Conservation (phyloP, 1,139 yeast species). For the Petasospora rhodanensis region DNA sequence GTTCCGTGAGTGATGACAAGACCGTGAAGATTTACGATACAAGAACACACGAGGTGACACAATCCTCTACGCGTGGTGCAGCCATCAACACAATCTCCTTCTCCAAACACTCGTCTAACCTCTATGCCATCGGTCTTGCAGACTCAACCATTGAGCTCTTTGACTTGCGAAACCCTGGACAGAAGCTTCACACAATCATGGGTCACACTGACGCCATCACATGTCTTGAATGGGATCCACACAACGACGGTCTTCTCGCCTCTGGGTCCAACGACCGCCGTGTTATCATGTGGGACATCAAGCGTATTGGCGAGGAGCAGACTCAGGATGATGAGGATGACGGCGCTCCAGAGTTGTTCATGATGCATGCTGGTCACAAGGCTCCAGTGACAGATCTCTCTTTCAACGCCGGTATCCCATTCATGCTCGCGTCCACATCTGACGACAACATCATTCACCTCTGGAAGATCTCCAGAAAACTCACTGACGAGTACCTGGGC, state of each 20-base stretch:
- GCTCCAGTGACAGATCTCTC: conserved; percentile 69
- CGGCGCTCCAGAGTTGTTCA: conserved; percentile 74
- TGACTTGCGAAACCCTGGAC: conserved; percentile 48
- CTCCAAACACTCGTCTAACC: conserved; percentile 53
- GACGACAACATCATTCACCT: conserved; percentile 75
- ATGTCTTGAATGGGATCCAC: conserved; percentile 66
- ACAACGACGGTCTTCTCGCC: conserved; percentile 65
- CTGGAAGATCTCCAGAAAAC: conserved; percentile 60
- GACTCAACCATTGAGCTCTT: conserved; percentile 61
- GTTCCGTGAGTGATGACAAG: conserved; percentile 70
- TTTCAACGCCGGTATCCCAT: conserved; percentile 61
- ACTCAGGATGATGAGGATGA: conserved; percentile 76
- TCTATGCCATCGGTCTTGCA: conserved; percentile 65
- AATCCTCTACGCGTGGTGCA: conserved; percentile 31
- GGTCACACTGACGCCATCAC: conserved; percentile 74
- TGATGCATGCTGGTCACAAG: conserved; percentile 88
- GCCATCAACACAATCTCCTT: conserved; percentile 60
- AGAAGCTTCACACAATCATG: conserved; percentile 61
- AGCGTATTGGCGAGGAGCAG: conserved; percentile 73
- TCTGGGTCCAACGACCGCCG: conserved; percentile 72
- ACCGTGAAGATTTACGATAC: conserved; percentile 64
- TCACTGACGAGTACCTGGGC: conserved; percentile 37
- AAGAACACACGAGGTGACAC: conserved; percentile 34
- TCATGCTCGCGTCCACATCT: conserved; percentile 71
- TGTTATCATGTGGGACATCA: conserved; percentile 69